Conservation (phyloP, 768 basidiomycete genomes). For the Neoboletus subvelutipes region DNA sequence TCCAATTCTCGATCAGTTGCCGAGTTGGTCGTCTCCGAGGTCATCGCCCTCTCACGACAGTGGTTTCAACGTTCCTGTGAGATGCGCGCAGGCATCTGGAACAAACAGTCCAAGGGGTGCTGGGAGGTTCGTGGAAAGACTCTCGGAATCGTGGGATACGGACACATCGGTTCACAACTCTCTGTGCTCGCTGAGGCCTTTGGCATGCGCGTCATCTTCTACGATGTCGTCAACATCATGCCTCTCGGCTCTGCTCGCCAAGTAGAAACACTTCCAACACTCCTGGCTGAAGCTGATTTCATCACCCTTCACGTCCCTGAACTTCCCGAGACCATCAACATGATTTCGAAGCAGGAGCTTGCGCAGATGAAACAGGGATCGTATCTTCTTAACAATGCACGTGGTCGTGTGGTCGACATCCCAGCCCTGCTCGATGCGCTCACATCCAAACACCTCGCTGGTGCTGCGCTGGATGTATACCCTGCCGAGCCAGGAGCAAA, state of each 20-base stretch:
- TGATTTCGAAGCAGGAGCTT: constrained; percentile 80
- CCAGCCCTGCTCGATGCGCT: constrained; percentile 82
- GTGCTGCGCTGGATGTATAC: constrained; percentile 89
- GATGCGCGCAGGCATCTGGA: constrained; percentile 90
- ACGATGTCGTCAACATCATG: constrained; percentile 97
- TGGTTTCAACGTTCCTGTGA: constrained; percentile 87
- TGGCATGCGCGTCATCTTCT: constrained; percentile 93
- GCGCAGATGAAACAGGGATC: constrained; percentile 92
- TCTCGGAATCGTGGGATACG: constrained; percentile 96
- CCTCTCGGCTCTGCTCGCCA: constrained; percentile 93
- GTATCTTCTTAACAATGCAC: constrained; percentile 97
- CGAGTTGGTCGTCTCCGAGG: constrained; percentile 93
- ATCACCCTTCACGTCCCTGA: constrained; percentile 97
- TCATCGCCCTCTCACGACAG: constrained; percentile 92
- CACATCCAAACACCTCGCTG: constrained; percentile 84
- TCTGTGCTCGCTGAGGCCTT: constrained; percentile 96
- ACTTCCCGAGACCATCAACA: constrained; percentile 90
- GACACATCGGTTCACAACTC: constrained; percentile 96
- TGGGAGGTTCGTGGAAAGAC: constrained; percentile 99
- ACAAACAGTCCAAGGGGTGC: constrained; percentile 97
- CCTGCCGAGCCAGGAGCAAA: constrained; percentile 92
- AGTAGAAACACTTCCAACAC: constrained; percentile 70
- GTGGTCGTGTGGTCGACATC: constrained; percentile 94
- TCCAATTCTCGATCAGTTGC: constrained; percentile 99
- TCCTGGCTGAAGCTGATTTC: constrained; percentile 84